Evolutionary conservation across 192 early-diverging fungal genomes (phyloP).

Genomic region (Coemansia sp.): DNA sequence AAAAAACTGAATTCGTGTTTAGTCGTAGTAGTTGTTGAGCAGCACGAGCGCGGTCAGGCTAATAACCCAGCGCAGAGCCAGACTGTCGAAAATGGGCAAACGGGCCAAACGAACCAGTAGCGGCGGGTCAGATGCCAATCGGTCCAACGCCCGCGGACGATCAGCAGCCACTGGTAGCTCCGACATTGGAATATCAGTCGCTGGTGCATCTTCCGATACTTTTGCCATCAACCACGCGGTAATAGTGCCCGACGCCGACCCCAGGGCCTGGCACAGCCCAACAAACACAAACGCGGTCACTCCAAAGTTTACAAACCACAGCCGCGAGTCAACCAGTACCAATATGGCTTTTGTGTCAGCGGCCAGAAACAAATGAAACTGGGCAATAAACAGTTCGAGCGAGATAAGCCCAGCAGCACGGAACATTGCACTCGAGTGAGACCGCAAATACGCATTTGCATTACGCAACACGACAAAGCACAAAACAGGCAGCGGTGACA

Average conservation of each 20-base stretch:
- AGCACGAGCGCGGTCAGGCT: not conserved
- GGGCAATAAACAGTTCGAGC: slow-evolving; percentile 75
- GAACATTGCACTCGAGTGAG: slow-evolving; percentile 58
- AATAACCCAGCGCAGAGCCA: slow-evolving; percentile 21
- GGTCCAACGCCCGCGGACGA: slow-evolving; percentile 24
- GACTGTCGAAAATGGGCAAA: not conserved
- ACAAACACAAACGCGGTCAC: slow-evolving; percentile 56
- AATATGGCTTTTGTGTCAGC: slow-evolving; percentile 73
- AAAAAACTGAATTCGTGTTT: not conserved
- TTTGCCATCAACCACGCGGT: slow-evolving; percentile 29
- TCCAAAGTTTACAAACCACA: slow-evolving; percentile 57
- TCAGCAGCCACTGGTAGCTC: slow-evolving; percentile 11
- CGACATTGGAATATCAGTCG: slow-evolving; percentile 19
- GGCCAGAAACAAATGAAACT: slow-evolving; percentile 77
- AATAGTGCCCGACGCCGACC: slow-evolving; percentile 48
- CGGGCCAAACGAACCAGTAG: not conserved
- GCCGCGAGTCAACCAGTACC: slow-evolving; percentile 54
- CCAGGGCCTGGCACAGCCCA: slow-evolving; percentile 51
- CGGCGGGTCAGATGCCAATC: slow-evolving; percentile 19
- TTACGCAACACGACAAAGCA: slow-evolving; percentile 70
- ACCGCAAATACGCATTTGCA: slow-evolving; percentile 54
- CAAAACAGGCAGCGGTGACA: slow-evolving; percentile 61
- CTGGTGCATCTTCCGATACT: not conserved
- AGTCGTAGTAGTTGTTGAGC: slow-evolving; percentile 15
- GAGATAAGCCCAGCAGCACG: slow-evolving; percentile 62